Evolutionary conservation across 768 basidiomycete species (phyloP), one percentile per base, ranked within the genome.

Genomic region (Boletus insuetus): DNA sequence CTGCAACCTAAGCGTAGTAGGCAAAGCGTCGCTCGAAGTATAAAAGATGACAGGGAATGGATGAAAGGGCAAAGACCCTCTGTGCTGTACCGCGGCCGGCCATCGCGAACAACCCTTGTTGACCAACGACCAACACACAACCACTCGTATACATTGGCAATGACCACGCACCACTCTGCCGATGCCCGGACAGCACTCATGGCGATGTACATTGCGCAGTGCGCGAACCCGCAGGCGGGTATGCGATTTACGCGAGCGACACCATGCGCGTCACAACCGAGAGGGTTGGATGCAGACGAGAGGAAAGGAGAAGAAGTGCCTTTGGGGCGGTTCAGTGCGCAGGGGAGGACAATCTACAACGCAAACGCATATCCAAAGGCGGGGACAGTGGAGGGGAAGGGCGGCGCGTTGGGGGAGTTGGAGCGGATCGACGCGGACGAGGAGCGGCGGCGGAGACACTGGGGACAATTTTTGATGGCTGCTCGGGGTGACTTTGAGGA

Each of bases 171-270:
- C 40, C 61, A 73, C 49, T 63, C 74, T 48, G 67, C 73, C 34
- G 74, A 74, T 55, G 73, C 73, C 17, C 66, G 69, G 35, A 59
- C 65, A 44, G 73, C 74, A 26, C 52, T 74, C 37, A 63, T 66
- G 59, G 60, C 61, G 44, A 58, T 58, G n/a, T 68, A 70, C 44
- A 44, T 66, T 38, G 66, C 68, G 14, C 73, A 59, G 14, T 51
- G 51, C 32, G 47, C 54, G 34, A 58, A 53, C 50, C 54, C 53
- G 59, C 67, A 40, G 64, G 57, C 63, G 58, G 62, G 64, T 1
- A 34, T n/a, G 35, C 31, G 16, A 16, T 6, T 20, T 1, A 16
- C 35, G 22, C 37, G 50, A 6, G 34, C 34, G 12, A 19, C 26
- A 34, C 24, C 16, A 38, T 29, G n/a, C 22, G 2, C n/a, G 26